Conservation (phyloP, 495 filamentous ascomycete genomes). For the Xylaria acuta region DNA sequence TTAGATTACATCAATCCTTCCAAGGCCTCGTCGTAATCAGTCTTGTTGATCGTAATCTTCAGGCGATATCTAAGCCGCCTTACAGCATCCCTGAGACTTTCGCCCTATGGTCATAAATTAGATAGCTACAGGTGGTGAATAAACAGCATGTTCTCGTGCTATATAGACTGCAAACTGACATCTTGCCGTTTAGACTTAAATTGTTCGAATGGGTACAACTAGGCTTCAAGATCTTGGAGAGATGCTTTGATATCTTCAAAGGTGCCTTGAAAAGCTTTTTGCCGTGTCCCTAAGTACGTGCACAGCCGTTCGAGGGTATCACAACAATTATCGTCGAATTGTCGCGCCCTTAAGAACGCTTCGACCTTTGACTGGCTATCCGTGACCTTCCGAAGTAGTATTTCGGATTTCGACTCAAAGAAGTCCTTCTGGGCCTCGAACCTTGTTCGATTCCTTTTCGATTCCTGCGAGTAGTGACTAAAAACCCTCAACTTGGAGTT, state of each 20-base stretch:
- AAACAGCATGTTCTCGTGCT: neutral
- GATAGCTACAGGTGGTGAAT: neutral
- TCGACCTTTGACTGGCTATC: neutral
- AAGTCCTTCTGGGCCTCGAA: neutral
- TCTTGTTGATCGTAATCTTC: conserved; percentile 1
- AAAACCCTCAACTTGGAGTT: neutral
- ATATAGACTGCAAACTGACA: neutral
- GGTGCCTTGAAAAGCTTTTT: neutral
- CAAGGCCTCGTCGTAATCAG: neutral
- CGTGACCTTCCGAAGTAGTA: neutral
- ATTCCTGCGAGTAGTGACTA: neutral
- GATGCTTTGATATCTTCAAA: neutral
- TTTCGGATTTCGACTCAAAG: neutral
- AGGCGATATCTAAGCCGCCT: neutral
- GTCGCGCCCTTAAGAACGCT: neutral
- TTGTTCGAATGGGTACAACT: neutral
- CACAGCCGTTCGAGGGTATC: neutral
- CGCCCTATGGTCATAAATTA: neutral
- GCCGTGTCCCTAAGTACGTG: neutral
- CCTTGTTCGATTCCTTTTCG: neutral
- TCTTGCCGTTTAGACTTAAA: neutral
- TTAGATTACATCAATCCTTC: neutral
- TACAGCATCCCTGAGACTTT: conserved; percentile 2
- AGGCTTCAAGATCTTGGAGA: neutral
- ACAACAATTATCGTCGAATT: neutral